Evolutionary conservation across 495 filamentous ascomycete genomes (phyloP), one percentile per base, ranked within the genome.

Genomic region (Ramalina intermedia): DNA sequence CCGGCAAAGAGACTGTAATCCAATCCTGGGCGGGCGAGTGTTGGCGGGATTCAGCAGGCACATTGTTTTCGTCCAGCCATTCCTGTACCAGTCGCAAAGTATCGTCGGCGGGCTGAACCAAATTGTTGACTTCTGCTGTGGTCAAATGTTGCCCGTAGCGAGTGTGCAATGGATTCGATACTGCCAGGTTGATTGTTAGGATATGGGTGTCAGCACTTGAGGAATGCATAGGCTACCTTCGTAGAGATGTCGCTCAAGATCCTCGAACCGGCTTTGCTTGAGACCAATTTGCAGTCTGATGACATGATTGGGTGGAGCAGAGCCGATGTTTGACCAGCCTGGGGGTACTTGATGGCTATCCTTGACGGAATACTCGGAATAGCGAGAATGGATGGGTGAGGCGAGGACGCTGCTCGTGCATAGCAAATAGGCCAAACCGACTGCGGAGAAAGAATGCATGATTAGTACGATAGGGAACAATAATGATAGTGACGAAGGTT

Each of bases 341-440:
- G 55, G 56, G 17, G 75, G 74, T 8, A 71, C 67, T 47, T 55
- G 48, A 49, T 76, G 72, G 23, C 62, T 55, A 35, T 78, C 75
- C 57, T 77, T 79, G 41, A 78, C 64, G 13, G 58, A 63, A 55
- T 78, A 78, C 3, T 48, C 36, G 13, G 46, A 48, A 37, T 27
- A 46, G 21, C 47, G 40, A 16, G 46, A 49, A 26, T 45, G 52
- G 17, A 50, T 24, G 1, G 51, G 43, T 26, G 52, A 49, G 16
- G 46, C 18, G 23, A 47, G 5, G 33, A 37, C 33, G 7, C 7
- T 26, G 24, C 14, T 17, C 4, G 33, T 35, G 8, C 9, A 16
- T 36, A 47, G 1, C 2, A 37, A 3, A 13, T 9, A n/a, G 33
- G 33, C 44, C 26, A 37, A 29, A 1, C n/a, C 37, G 18, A 37